phyloP scores from a whole-genome alignment of 169 alveolate species.

The Plasmodium fragile region DNA sequence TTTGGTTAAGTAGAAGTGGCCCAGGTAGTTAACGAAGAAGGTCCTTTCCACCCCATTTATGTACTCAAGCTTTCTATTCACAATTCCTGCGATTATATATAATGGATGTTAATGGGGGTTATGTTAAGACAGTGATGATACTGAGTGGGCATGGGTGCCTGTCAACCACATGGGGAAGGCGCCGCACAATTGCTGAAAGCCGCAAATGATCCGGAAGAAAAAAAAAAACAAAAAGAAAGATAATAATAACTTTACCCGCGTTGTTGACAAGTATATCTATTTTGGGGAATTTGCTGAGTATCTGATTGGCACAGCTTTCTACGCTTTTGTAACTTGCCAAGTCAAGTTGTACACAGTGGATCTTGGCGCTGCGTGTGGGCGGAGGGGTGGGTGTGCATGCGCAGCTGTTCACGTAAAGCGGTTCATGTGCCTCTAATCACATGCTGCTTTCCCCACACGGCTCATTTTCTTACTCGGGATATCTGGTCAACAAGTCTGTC shows the following conservation, averaged over 20 bases:
- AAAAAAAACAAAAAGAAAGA: neutral
- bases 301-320: conserved; percentile 49
- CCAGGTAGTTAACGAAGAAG: conserved; percentile 63
- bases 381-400: neutral
- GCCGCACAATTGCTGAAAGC: neutral
- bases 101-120: neutral
- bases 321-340: conserved; percentile 47
- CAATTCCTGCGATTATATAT: conserved; percentile 12
- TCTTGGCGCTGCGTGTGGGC: conserved; percentile 32
- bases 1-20: conserved; percentile 57
- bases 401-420: neutral
- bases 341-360: conserved; percentile 42
- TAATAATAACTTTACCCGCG: conserved; percentile 29
- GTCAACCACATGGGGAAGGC: neutral
- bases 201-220: neutral
- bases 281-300: conserved; percentile 43
- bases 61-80: conserved; percentile 39
- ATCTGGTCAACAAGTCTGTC: conserved; percentile 9
- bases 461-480: conserved; percentile 25
- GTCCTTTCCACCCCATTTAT: conserved; percentile 30
- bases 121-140: neutral
- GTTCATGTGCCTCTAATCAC: neutral
- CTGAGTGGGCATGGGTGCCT: neutral
- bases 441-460: neutral
- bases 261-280: conserved; percentile 67